These are phyloP conservation scores for Fusarium agapanthi DNA, from an alignment of 2,329 filamentous ascomycete genomes.

Conservation along the genomic window DNA sequence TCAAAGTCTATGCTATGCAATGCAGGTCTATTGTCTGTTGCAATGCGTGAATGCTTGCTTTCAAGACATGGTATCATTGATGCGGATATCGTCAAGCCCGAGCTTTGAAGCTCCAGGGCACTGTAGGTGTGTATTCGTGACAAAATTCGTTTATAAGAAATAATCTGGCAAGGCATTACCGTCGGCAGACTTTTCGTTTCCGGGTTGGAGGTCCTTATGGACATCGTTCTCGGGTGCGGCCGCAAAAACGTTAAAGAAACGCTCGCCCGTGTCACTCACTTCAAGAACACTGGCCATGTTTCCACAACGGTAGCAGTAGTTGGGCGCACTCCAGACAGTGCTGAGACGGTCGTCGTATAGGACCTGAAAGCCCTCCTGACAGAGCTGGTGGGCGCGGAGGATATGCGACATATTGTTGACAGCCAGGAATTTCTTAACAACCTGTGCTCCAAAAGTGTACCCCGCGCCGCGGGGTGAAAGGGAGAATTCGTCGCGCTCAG, in stretches of 20 bases:
- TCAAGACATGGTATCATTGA: conserved; percentile 41
- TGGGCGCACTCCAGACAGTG: conserved; percentile 98
- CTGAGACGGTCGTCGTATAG: conserved; percentile 94
- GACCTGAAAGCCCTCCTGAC: conserved; percentile 97
- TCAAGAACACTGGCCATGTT: conserved; percentile 98
- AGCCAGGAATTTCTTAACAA: conserved; percentile 97
- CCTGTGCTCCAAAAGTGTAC: conserved; percentile 97
- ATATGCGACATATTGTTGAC: conserved; percentile 99
- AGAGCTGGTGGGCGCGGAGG: conserved; percentile 95
- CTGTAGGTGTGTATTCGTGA: conserved; percentile 2
- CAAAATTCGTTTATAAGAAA: conserved; percentile 65
- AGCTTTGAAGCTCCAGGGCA: conserved; percentile 11
- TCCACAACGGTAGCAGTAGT: conserved; percentile 94
- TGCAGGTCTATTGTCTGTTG: conserved; percentile 30
- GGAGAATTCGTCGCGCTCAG: conserved; percentile 97
- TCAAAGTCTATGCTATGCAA: conserved; percentile 41
- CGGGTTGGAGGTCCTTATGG: conserved; percentile 84
- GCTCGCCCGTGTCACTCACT: conserved; percentile 90
- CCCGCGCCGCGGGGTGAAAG: conserved; percentile 92
- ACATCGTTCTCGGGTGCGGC: conserved; percentile 95
- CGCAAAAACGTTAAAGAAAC: conserved; percentile 98
- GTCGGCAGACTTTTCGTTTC: conserved; percentile 75
- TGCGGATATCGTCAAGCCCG: conserved; percentile 33
- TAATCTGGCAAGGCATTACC: conserved; percentile 73
- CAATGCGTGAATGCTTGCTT: conserved; percentile 23